Conservation (phyloP, 352 stramenopile species). For the Phytophthora aleatoria region DNA sequence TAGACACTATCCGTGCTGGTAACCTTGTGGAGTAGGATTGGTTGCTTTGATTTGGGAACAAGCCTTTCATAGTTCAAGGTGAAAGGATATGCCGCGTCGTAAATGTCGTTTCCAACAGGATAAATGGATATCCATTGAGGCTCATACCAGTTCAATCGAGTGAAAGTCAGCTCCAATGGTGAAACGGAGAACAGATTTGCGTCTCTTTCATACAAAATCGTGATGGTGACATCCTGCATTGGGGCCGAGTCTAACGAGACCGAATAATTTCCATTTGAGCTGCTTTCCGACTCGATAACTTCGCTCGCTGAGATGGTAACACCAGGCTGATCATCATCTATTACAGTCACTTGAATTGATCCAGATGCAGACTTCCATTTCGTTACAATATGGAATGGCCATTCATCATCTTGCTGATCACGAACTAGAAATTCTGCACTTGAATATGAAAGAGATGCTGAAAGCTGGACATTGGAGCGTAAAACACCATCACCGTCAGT, state of each 20-base stretch:
- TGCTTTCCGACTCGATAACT: constrained; percentile 55
- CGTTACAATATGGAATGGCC: constrained; percentile 44
- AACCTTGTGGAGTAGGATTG: constrained; percentile 48
- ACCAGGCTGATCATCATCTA: constrained; percentile 75
- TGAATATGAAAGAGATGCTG: constrained; percentile 41
- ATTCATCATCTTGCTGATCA: constrained; percentile 26
- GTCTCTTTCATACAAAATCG: constrained; percentile 49
- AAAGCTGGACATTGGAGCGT: constrained; percentile 25
- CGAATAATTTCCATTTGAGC: constrained; percentile 42
- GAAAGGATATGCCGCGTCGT: constrained; percentile 57
- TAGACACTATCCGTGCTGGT: constrained; percentile 49
- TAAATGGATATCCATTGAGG: constrained; percentile 56
- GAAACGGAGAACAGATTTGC: constrained; percentile 41
- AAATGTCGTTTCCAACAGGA: constrained; percentile 48
- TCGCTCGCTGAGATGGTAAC: constrained; percentile 51
- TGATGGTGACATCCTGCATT: constrained; percentile 48
- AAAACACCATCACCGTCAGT: constrained; percentile 28
- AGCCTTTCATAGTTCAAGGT: constrained; percentile 54
- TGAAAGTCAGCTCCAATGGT: constrained; percentile 54
- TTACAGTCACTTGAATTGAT: constrained; percentile 35
- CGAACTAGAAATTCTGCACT: constrained; percentile 50
- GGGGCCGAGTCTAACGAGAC: constrained; percentile 70
- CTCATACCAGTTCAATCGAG: constrained; percentile 50
- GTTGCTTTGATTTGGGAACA: constrained; percentile 59
- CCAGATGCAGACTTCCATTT: constrained; percentile 46